Evolutionary conservation across 768 basidiomycete species (phyloP), one percentile per base, ranked within the genome.

Genomic region (Amanita rubescens): DNA sequence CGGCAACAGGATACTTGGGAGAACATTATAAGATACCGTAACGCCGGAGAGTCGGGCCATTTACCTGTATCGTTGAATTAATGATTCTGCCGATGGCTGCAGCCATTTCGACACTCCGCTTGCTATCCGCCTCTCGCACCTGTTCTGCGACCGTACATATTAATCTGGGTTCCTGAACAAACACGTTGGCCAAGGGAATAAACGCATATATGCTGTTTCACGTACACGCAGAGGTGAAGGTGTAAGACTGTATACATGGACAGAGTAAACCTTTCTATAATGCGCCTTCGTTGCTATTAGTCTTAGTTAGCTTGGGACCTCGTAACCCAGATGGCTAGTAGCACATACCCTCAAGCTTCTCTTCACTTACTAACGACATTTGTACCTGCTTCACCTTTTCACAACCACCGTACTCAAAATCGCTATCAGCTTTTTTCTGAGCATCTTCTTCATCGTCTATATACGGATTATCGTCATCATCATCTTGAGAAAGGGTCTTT

Each of bases 241-340:
- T 0, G 88, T 81, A 27, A 92, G 62, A 61, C 85, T 81, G 65
- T 92, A 91, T 8, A 92, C 67, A 58, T 87, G 80, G 12, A 82
- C 69, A 1, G 78, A 78, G 57, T 73, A 62, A n/a, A 88, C 59
- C 22, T 70, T 73, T 0, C 63, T 58, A 58, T 84, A 89, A 47
- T 75, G 73, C 3, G 71, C 64, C 63, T 77, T 82, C 0, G 77
- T 72, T 51, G 61, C 89, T 88, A 57, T 54, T 27, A 42, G 54
- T 22, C n/a, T n/a, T 41, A 12, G 51, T 17, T 30, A 49, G 30
- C 11, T 39, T 25, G 10, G 39, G 19, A 5, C 3, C 25, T 3
- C 35, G 5, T 12, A 3, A 17, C 17, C 10, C 15, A n/a, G 5
- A 38, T 14, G 17, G 34, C 19, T 7, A 22, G 8, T 4, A 42